These are phyloP conservation scores for Eucalyptus pumila DNA, from an alignment of 345 rosid species.

Conservation along the genomic window DNA sequence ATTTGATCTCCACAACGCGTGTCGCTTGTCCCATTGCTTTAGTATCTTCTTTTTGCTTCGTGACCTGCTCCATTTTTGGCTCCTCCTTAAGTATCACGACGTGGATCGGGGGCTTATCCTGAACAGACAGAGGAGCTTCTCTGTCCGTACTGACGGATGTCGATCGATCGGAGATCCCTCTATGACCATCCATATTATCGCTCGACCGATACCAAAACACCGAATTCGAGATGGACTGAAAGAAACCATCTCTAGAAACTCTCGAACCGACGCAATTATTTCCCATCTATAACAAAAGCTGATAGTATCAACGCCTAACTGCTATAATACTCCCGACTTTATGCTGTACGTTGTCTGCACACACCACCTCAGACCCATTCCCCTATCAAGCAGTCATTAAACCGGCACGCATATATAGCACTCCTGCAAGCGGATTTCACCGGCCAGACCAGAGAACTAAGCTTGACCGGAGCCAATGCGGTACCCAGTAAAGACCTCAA, in stretches of 20 bases:
- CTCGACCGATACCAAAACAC: slow-evolving; percentile 10
- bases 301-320: not conserved
- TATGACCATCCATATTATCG: not conserved
- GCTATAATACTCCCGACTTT: not conserved
- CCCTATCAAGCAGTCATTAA: not conserved
- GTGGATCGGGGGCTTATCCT: not conserved
- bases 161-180: not conserved
- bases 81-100: not conserved
- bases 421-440: not conserved
- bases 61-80: slow-evolving; percentile 7
- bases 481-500: not conserved
- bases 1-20: not conserved
- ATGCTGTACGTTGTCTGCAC: not conserved
- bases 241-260: slow-evolving; percentile 4
- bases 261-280: slow-evolving; percentile 50
- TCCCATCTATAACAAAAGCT: slow-evolving; percentile 32
- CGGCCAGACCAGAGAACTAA: not conserved
- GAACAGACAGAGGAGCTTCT: not conserved
- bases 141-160: not conserved
- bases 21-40: not conserved
- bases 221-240: slow-evolving; percentile 12
- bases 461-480: not conserved
- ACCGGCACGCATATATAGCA: not conserved
- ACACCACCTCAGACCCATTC: not conserved
- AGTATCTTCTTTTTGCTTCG: not conserved